phyloP scores from a whole-genome alignment of 129 eudicot genomes.

The Flaveria bidentis region DNA sequence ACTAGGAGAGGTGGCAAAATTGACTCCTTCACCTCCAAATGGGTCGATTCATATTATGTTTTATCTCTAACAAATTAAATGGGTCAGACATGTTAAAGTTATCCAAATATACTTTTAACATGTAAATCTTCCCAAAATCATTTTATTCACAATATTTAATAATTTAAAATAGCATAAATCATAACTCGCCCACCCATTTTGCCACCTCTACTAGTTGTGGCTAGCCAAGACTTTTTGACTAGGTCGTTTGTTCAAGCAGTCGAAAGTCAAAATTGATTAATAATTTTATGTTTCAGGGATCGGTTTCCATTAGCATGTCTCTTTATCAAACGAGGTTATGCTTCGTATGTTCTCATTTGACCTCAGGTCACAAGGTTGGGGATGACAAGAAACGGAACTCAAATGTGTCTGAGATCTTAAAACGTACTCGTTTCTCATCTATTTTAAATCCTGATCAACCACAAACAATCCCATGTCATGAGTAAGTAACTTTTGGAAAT shows the following conservation, averaged over 20 bases:
- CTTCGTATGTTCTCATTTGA: slow-evolving; percentile 92
- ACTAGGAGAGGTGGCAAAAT: not conserved
- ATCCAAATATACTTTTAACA: no score
- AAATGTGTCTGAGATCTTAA: slow-evolving; percentile 77
- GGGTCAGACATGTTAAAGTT: not conserved
- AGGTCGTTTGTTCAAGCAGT: not conserved
- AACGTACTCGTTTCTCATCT: slow-evolving; percentile 87
- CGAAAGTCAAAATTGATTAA: slow-evolving; percentile 9
- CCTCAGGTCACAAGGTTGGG: slow-evolving; percentile 86
- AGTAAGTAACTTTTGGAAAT: slow-evolving; percentile 54
- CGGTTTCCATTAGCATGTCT: slow-evolving; percentile 95
- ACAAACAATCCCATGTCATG: slow-evolving; percentile 85
- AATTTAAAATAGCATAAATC: no score
- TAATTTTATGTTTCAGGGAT: slow-evolving; percentile 57
- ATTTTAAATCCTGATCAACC: slow-evolving; percentile 67
- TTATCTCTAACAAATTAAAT: not conserved
- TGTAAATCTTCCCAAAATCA: no score
- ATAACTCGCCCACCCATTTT: no score
- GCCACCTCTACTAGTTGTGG: no score
- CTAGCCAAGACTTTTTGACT: no score
- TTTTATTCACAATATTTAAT: no score
- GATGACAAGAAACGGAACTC: slow-evolving; percentile 88
- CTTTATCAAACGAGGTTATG: slow-evolving; percentile 82
- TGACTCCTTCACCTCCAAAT: not conserved
- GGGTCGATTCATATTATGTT: not conserved